Evolutionary conservation across 257 asterid species (phyloP).

Genomic region (Primulina tabacum): DNA sequence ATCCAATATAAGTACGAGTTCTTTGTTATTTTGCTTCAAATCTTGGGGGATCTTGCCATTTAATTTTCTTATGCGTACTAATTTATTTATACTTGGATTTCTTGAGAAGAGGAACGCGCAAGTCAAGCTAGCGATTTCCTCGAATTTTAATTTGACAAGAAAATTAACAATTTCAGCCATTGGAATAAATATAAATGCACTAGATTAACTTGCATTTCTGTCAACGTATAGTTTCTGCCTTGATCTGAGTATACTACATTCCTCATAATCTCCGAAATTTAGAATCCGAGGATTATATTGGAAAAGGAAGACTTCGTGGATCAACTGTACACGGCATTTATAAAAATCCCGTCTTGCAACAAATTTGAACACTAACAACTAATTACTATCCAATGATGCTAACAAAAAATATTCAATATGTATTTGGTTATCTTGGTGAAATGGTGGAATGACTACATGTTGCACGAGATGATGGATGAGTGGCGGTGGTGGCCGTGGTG

Average conservation of each 20-base stretch:
- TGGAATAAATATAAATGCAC: too few species aligned
- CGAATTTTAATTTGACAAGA: too few species aligned
- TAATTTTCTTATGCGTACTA: neutral
- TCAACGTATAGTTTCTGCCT: too few species aligned
- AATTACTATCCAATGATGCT: conserved; percentile 6
- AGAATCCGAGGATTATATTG: too few species aligned
- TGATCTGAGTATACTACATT: too few species aligned
- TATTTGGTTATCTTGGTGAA: conserved; percentile 67
- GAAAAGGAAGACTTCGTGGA: neutral
- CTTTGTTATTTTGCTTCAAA: neutral
- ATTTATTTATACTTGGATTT: neutral
- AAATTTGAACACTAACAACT: neutral
- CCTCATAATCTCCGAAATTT: too few species aligned
- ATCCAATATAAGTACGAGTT: neutral
- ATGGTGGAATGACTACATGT: conserved; percentile 81
- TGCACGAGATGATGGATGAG: conserved; percentile 68
- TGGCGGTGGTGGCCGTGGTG: conserved; percentile 39
- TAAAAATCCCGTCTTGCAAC: neutral
- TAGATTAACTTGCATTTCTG: too few species aligned
- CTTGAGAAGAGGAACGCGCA: neutral
- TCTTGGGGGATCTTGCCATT: neutral
- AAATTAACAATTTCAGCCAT: too few species aligned
- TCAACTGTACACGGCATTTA: neutral
- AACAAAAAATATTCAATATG: neutral
- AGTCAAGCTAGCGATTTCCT: too few species aligned